Percentiles rank a stretch among this genome's conserved stretches.
These are phyloP conservation scores for Trypanosomatidae sp. DNA, from an alignment of 208 protist species.

Conservation along the genomic window DNA sequence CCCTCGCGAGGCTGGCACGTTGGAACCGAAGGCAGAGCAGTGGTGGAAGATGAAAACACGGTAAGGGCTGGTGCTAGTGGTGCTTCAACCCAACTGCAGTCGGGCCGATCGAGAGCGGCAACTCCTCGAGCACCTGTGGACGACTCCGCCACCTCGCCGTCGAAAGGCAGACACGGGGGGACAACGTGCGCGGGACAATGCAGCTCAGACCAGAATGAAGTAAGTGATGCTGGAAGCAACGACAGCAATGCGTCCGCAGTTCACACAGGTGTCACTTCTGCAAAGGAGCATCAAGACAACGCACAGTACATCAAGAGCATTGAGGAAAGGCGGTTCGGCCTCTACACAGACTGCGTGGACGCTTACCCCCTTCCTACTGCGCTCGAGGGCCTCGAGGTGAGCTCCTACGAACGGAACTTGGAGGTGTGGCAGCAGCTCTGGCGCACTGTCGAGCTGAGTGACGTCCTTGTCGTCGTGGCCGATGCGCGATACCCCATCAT, in stretches of 20 bases:
- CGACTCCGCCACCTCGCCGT: neutral
- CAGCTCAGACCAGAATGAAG: neutral
- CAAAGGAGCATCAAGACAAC: neutral
- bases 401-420: slow-evolving; percentile 96
- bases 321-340: slow-evolving; percentile 49
- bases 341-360: slow-evolving; percentile 55
- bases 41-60: slow-evolving; percentile 12
- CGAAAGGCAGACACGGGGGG: neutral
- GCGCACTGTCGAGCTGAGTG: slow-evolving; percentile 95
- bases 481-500: slow-evolving; percentile 96
- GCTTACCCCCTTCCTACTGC: slow-evolving; percentile 25
- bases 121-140: neutral
- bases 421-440: slow-evolving; percentile 99
- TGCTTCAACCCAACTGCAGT: neutral
- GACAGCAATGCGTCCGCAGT: neutral
- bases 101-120: neutral
- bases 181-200: neutral
- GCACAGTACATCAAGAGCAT: slow-evolving; percentile 29
- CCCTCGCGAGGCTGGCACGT: slow-evolving; percentile 72
- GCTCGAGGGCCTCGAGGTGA: slow-evolving; percentile 53
- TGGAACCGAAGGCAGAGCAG: neutral
- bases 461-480: slow-evolving; percentile 94
- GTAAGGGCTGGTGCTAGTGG: neutral
- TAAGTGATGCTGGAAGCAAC: neutral
- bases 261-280: neutral